Base-by-base conservation (phyloP, 169 alveolate genomes). In the Eimeria brunetti region DNA sequence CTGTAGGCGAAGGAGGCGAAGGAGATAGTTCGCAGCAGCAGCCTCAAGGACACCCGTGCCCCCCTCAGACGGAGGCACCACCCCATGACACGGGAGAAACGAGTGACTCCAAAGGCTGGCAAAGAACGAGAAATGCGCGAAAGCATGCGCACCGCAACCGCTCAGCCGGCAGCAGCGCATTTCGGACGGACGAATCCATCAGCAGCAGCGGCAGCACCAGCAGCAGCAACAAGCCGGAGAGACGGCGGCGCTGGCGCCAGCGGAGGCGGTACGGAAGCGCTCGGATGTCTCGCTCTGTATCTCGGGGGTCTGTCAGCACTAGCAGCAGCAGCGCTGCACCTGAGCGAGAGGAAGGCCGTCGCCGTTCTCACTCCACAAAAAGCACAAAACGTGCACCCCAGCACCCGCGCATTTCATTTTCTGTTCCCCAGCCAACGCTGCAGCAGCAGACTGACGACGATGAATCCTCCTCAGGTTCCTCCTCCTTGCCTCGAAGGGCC, bases 201-300 rank as follows among this genome's bases (percentile, higher is more conserved):
- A 60, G 78, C 91, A 60, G 89, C 73, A 81, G 24, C 89, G 49
- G 60, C 56, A 84, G 91, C 91, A 84, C 20, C 41, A 84, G 78
- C 91, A 84, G 91, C 91, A 84, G 62, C 49, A 84, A 22, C 38
- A 38, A 60, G 38, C 71, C 1, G 7, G 80, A 38, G 44, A 49
- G 91, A 49, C 75, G 91, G 75, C 80, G 78, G 16, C 44, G 44
- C 78, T 18, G 91, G 75, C 53, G 91, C 38, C 38, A n/a, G 22
- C 8, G 56, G 27, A 22, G 27, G 41, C 80, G 60, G 78, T 58
- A 49, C 16, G 46, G 58, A 36, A 16, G 80, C 20, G 33, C 51
- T 24, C 91, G 67, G n/a, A 16, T 33, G 46, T 60, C 41, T 33
- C 91, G 91, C 60, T 84, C 91, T 84, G 80, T 44, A 27, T 84